Evolutionary conservation across 441 rosid species (phyloP).

Genomic region (Euphorbia celastroides): DNA sequence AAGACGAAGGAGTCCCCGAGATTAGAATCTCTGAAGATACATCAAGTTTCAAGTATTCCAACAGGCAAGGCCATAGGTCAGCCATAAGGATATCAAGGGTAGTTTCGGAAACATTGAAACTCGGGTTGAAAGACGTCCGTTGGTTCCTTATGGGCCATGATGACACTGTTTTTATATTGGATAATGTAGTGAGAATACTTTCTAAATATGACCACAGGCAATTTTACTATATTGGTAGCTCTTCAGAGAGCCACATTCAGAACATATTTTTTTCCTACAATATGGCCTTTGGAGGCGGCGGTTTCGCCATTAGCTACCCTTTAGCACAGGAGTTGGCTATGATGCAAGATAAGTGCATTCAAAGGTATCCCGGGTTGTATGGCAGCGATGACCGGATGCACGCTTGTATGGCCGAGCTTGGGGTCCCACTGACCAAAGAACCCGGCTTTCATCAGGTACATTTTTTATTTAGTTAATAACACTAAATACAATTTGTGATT

Average conservation of each 20-base stretch:
- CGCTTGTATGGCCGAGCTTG: not conserved
- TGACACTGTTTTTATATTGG: constrained; percentile 79
- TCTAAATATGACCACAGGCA: constrained; percentile 79
- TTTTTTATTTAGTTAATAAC: no score
- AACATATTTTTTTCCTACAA: not conserved
- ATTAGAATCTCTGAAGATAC: constrained; percentile 60
- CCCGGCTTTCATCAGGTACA: not conserved
- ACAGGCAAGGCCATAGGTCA: constrained; percentile 80
- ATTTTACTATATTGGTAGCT: constrained; percentile 87
- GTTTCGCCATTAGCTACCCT: not conserved
- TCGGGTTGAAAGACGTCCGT: constrained; percentile 59
- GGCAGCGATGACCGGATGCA: not conserved
- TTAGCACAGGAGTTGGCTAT: not conserved
- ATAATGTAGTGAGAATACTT: constrained; percentile 64
- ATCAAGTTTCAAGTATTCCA: constrained; percentile 56
- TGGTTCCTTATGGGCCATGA: constrained; percentile 99
- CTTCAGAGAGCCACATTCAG: constrained; percentile 59
- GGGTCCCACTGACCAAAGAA: not conserved
- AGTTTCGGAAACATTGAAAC: constrained; percentile 67
- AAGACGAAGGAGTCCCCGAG: constrained; percentile 48
- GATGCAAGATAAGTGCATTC: not conserved
- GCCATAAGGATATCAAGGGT: constrained; percentile 88
- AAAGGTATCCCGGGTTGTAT: not conserved
- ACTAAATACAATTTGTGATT: no score
- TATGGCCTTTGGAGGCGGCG: not conserved